phyloP scores from a whole-genome alignment of 129 eudicot genomes.

The Dittrichia graveolens region DNA sequence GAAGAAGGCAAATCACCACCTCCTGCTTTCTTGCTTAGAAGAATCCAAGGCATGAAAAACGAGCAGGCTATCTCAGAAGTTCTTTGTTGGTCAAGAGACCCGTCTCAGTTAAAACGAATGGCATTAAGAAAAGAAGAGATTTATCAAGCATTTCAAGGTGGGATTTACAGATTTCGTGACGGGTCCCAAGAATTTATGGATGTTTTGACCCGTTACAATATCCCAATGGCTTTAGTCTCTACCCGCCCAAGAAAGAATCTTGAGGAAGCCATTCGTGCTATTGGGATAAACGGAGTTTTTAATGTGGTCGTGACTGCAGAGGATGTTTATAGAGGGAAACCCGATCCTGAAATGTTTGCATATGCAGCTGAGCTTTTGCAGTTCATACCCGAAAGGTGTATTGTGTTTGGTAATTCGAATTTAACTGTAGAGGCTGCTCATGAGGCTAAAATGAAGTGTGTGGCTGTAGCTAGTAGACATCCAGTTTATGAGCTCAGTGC shows the following conservation, averaged over 20 bases:
- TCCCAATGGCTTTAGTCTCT: conserved; percentile 95
- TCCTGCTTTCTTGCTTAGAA: conserved; percentile 54
- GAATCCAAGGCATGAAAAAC: conserved; percentile 93
- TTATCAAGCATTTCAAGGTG: conserved; percentile 68
- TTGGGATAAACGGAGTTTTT: conserved; percentile 81
- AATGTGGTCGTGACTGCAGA: conserved; percentile 79
- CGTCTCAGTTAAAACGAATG: conserved; percentile 59
- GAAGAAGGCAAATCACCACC: conserved; percentile 91
- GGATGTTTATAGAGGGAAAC: conserved; percentile 93
- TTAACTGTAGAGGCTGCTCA: conserved; percentile 92
- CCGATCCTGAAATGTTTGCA: conserved; percentile 93
- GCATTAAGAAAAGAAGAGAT: conserved; percentile 80
- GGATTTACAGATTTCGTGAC: conserved; percentile 63
- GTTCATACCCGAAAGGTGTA: conserved; percentile 85
- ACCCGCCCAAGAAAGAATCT: conserved; percentile 76
- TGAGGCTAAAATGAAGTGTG: conserved; percentile 94
- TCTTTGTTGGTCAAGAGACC: conserved; percentile 94
- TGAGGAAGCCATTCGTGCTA: conserved; percentile 58
- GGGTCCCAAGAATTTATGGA: conserved; percentile 81
- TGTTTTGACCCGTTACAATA: conserved; percentile 58
- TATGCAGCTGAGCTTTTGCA: conserved; percentile 81
- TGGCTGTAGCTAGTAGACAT: conserved; percentile 96
- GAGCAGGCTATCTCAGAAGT: conserved; percentile 96
- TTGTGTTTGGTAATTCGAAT: conserved; percentile 97
- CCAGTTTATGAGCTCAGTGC: conserved; percentile 93